phyloP scores from a whole-genome alignment of 805 yeast genomes.

The Pichia heedii region DNA sequence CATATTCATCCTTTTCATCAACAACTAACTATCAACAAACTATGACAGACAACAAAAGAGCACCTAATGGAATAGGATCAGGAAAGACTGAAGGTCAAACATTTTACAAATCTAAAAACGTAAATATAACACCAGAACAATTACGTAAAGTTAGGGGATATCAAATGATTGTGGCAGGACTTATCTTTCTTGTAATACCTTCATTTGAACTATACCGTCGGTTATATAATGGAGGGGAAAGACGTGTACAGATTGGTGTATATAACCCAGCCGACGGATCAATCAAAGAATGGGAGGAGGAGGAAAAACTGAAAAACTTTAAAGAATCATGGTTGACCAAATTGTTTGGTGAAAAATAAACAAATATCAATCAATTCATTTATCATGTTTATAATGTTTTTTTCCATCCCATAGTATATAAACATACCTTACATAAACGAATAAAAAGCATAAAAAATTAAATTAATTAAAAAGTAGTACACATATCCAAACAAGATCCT shows the following conservation, averaged over 20 bases:
- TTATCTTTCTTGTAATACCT: constrained; percentile 23
- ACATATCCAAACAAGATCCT: too few relatives aligned
- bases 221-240: constrained; percentile 31
- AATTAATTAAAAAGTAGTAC: too few relatives aligned
- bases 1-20: too few relatives aligned
- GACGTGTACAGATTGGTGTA: constrained; percentile 38
- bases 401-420: too few relatives aligned
- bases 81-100: background rate
- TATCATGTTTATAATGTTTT: too few relatives aligned
- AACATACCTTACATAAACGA: too few relatives aligned
- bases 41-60: background rate
- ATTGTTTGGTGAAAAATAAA: constrained; percentile 36
- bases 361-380: too few relatives aligned
- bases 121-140: constrained; percentile 16
- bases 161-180: constrained; percentile 26
- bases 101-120: constrained; percentile 8
- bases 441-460: too few relatives aligned
- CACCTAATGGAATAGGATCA: constrained; percentile 1
- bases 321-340: constrained; percentile 30
- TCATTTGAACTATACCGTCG: constrained; percentile 26
- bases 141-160: constrained; percentile 18
- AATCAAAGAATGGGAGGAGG: constrained; percentile 33
- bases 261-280: constrained; percentile 35
- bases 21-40: background rate
- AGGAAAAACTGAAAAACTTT: constrained; percentile 32